Evolutionary conservation across 208 protist species (phyloP).

Genomic region (Trypanosoma caninum): DNA sequence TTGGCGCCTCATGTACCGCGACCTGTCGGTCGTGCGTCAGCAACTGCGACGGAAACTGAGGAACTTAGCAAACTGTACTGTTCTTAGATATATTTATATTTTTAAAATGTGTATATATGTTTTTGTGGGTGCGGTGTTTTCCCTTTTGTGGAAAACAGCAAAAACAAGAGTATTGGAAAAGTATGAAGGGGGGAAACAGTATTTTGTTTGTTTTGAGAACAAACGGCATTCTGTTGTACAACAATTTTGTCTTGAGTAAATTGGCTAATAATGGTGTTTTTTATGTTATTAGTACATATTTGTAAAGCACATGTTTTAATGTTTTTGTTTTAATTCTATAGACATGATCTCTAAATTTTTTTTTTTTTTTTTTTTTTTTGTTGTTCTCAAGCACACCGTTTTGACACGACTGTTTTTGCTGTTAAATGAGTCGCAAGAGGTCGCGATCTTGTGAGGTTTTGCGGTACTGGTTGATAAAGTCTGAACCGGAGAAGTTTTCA

Average conservation of each 20-base stretch:
- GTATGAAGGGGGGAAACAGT: background rate
- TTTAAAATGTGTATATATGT: no score
- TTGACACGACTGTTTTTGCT: no score
- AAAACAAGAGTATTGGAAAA: no score
- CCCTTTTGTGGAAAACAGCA: background rate
- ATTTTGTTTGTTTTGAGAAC: background rate
- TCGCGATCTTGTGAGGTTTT: slow-evolving; percentile 28
- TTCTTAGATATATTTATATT: slow-evolving; percentile 18
- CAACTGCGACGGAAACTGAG: slow-evolving; percentile 13
- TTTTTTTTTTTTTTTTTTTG: slow-evolving; percentile 1
- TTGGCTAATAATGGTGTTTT: no score
- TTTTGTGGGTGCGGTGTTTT: background rate
- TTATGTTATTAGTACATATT: background rate
- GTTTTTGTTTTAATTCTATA: background rate
- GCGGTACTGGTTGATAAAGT: slow-evolving; percentile 85
- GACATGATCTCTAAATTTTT: background rate
- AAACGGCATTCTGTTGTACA: no score
- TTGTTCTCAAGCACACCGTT: background rate
- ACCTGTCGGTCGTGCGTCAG: background rate
- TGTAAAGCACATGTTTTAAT: background rate
- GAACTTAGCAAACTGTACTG: slow-evolving; percentile 27
- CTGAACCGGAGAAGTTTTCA: slow-evolving; percentile 78
- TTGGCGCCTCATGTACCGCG: background rate
- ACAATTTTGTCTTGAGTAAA: no score
- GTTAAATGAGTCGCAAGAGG: slow-evolving; percentile 41